Conservation (phyloP, 805 yeast species). For the Debaryomyces castellii region DNA sequence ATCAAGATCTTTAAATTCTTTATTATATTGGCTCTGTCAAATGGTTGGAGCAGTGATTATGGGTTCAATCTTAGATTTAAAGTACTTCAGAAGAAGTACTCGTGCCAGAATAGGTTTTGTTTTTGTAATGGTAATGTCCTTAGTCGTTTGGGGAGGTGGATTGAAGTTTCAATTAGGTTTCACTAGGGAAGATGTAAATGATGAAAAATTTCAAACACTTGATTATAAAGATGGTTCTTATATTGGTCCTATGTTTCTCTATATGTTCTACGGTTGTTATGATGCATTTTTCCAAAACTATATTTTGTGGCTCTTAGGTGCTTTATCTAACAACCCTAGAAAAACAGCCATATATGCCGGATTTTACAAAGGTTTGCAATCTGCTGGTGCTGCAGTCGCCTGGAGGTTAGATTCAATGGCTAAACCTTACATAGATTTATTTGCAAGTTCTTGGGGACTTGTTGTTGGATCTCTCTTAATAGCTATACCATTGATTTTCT, state of each 20-base stretch:
- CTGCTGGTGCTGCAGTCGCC: constrained; percentile 61
- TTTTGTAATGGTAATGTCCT: constrained; percentile 36
- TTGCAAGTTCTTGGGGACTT: constrained; percentile 54
- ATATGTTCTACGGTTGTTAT: constrained; percentile 58
- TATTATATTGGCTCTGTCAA: constrained; percentile 61
- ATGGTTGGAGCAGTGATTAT: constrained; percentile 54
- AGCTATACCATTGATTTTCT: constrained; percentile 47
- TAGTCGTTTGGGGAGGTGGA: constrained; percentile 63
- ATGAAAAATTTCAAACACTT: constrained; percentile 22
- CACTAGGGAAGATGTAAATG: constrained; percentile 35
- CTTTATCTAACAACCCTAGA: constrained; percentile 56
- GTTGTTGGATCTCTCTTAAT: constrained; percentile 46
- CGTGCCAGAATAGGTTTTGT: constrained; percentile 49
- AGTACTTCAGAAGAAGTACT: constrained; percentile 36
- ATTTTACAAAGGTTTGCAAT: constrained; percentile 62
- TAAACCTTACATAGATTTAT: constrained; percentile 38
- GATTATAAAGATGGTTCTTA: constrained; percentile 49
- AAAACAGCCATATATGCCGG: constrained; percentile 58
- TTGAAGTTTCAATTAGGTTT: constrained; percentile 43
- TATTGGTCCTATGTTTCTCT: constrained; percentile 61
- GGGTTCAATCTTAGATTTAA: constrained; percentile 50
- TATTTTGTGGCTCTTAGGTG: constrained; percentile 59
- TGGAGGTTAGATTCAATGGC: constrained; percentile 55
- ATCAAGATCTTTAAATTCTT: constrained; percentile 60
- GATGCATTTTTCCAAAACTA: constrained; percentile 63